A percentile compares a stretch with the other conserved stretches of the same genome.
Conservation (phyloP, 2,329 filamentous ascomycete genomes). For the Helicocarpus griseus region DNA sequence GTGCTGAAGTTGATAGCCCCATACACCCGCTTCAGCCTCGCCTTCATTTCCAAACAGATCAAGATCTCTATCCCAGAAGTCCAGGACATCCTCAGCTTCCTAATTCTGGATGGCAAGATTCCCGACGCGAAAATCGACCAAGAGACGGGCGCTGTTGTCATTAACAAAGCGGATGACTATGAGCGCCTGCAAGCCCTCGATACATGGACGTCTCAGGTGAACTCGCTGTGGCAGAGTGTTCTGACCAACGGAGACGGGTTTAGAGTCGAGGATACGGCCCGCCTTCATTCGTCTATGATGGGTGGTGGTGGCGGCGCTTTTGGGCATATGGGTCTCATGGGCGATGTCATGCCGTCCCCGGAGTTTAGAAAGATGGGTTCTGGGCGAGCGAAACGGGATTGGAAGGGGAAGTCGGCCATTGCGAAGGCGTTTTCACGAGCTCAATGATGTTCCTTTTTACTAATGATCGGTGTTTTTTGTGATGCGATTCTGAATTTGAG, state of each 20-base stretch:
- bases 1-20: slow-evolving; percentile 87
- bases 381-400: slow-evolving; percentile 8
- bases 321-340: slow-evolving; percentile 10
- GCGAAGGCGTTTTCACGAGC: slow-evolving; percentile 9
- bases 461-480: neutral
- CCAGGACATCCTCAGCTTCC: slow-evolving; percentile 87
- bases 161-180: slow-evolving; percentile 59
- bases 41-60: slow-evolving; percentile 79
- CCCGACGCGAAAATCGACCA: slow-evolving; percentile 75
- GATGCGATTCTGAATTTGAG: too few relatives aligned
- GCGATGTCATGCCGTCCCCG: slow-evolving; percentile 10
- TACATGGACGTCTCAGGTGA: slow-evolving; percentile 62
- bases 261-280: slow-evolving; percentile 32
- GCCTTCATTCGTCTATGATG: slow-evolving; percentile 21
- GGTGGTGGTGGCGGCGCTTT: slow-evolving; percentile 24
- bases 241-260: slow-evolving; percentile 69
- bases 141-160: slow-evolving; percentile 71
- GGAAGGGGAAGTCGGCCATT: slow-evolving; percentile 15
- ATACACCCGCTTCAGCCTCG: slow-evolving; percentile 82
- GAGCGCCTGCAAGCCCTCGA: slow-evolving; percentile 65
- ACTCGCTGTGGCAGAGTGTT: slow-evolving; percentile 58
- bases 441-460: neutral
- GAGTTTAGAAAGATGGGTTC: slow-evolving; percentile 6
- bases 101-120: slow-evolving; percentile 85
- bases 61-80: slow-evolving; percentile 79